Evolutionary conservation across 495 filamentous ascomycete species (phyloP).

Genomic region (Xeromyces bisporus): DNA sequence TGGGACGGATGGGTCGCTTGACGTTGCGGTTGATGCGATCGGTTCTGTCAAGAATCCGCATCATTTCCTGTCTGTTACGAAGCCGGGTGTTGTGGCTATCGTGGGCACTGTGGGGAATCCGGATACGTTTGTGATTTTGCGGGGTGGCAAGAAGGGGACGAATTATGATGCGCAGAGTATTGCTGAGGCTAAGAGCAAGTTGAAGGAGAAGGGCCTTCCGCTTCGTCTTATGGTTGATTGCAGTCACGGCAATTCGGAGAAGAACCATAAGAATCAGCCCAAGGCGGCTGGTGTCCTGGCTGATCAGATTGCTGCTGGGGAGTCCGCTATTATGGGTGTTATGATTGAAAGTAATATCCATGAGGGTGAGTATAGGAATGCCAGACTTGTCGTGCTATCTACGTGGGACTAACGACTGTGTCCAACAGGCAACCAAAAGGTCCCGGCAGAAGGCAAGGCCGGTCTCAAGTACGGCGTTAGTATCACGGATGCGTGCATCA

Average conservation of each 20-base stretch:
- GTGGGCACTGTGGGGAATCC: conserved; percentile 93
- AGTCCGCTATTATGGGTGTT: conserved; percentile 83
- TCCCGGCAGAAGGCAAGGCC: conserved; percentile 71
- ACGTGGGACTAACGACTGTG: neutral
- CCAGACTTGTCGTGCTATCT: neutral
- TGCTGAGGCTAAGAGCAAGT: conserved; percentile 49
- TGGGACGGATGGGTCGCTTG: conserved; percentile 82
- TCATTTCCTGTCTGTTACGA: conserved; percentile 97
- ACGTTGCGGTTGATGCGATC: conserved; percentile 91
- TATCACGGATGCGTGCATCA: conserved; percentile 96
- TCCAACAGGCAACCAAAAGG: conserved; percentile 66
- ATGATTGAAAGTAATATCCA: conserved; percentile 98
- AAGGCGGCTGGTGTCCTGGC: conserved; percentile 75
- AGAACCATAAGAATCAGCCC: conserved; percentile 94
- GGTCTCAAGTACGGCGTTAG: conserved; percentile 89
- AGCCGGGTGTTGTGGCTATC: conserved; percentile 90
- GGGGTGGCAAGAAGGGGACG: conserved; percentile 82
- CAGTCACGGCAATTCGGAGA: conserved; percentile 89
- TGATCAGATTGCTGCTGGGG: conserved; percentile 70
- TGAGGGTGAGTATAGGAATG: conserved; percentile 44
- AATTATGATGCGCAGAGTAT: conserved; percentile 88
- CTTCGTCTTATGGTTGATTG: conserved; percentile 94
- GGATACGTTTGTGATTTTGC: conserved; percentile 93
- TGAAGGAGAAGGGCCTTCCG: conserved; percentile 46
- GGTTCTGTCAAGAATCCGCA: conserved; percentile 84